Base-by-base conservation (phyloP, 345 rosid species). In the Brassica carinata region DNA sequence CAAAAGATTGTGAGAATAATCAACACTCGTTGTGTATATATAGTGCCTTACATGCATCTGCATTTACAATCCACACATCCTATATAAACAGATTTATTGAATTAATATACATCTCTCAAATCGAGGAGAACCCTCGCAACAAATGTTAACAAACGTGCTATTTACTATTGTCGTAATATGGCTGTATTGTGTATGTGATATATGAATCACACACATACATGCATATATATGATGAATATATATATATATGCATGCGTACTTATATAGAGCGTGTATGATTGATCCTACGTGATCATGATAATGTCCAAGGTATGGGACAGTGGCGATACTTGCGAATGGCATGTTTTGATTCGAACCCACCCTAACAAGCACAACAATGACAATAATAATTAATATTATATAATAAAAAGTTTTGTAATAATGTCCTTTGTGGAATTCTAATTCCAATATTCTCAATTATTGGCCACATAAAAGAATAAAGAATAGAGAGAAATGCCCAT, bases 361-460 rank as follows among this genome's bases (percentile, higher is more conserved):
- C 58, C 75, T 70, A 55, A 15, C 26, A 53, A 74, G 45, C 69
- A 18, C 7, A 30, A 79, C 65, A 55, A 55, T 3, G 58, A 74
- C 43, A 74, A 18, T 5, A 30, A 73, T 31, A 14, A 58, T 58
- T 58, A 34, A 15, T 73, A 40, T 4, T 40, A 40, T 40, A 59
- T 73, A 19, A 67, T 30, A 59, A 43, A 67, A 67, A 34, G 38
- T 9, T 78, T 27, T 72, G 45, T 71, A 15, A 55, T 64, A 78
- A 67, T 58, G 68, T 43, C 73, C 30, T 18, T 79, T 79, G 57
- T 68, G 71, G 71, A 79, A 74, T 67, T 79, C 75, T 74, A 74
- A 69, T 79, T 74, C 75, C 65, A 74, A 29, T 79, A 79, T 79
- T 79, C 83, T 79, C 83, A 73, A 73, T 79, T 79, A 74, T 79